Evolutionary conservation across 257 asterid genomes (phyloP), one percentile per base, ranked within the genome.

Genomic region (Buddleja alternifolia): DNA sequence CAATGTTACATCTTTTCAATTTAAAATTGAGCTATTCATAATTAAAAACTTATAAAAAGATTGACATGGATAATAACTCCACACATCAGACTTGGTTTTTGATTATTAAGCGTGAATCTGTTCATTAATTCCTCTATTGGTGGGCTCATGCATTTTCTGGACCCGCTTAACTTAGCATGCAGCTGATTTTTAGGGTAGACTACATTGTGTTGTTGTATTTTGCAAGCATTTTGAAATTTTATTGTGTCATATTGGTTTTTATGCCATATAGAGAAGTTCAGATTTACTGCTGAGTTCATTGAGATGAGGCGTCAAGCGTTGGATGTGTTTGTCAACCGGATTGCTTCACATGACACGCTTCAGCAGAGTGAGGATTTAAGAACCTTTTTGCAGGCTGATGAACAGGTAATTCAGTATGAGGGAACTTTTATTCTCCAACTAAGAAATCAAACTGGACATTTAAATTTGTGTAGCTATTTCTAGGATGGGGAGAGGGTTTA

Each of bases 301-400:
- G 97, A 92, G 74, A 91, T 89, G 97, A 84, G 99, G 84, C 96
- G 99, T 63, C 96, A 86, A 83, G 97, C 96, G 14, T 64, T 94
- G 72, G 92, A 90, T 78, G 74, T 90, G 34, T 94, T 94, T 81
- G 84, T 94, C 78, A 88, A 94, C 80, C 85, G 97, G 57, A 79
- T 90, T 68, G 96, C 97, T 72, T 83, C 93, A 55, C 99, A 90
- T 83, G 88, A 77, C 50, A 90, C 84, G 79, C 97, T 94, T 77
- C 85, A 70, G 75, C 87, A 83, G 64, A 88, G 97, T 74, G 97
- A 90, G 21, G 97, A 90, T 71, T 79, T 94, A 80, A 89, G 97
- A 78, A 87, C 73, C 63, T 94, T 94, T 79, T 78, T 90, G 80
- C 92, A 88, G 77, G 96, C 96, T 63, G 99, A 94, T 83, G 99